Base-by-base conservation (phyloP, 1,284 basidiomycete species). In the Cryptococcus hybrid region DNA sequence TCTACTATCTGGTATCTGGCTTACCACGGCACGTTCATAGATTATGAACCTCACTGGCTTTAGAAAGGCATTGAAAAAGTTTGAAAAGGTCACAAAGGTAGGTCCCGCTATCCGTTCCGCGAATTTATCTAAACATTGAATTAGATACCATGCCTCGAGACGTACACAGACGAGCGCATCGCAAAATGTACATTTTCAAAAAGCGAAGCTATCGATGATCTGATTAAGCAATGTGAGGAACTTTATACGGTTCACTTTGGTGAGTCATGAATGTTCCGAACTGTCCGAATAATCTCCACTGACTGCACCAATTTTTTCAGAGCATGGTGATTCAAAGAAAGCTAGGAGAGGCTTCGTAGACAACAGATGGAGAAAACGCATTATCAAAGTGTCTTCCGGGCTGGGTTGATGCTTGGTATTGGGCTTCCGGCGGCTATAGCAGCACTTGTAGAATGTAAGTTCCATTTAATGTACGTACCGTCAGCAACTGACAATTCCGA, bases 31-130 rank as follows among this genome's bases (percentile, higher is more conserved):
- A n/a, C 30, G 49, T 15, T 11, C 18, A 4, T 30, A 92, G 87
- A 86, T 89, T 48, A 78, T 97, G 52, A 97, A 97, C 73, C 75
- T 93, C 7, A 89, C 89, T 2, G 94, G 92, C 0, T 93, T 97
- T 74, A 82, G 89, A 24, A 97, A 98, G 64, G 88, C 88, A 0
- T 73, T 96, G 61, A 97, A 93, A 78, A 98, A 96, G 79, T 96
- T 92, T 66, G 90, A 92, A 71, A 97, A 96, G 78, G 80, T 85
- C 2, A 88, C 90, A 1, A 85, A 83, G 68, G 87, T 88, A 60
- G 34, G 77, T 49, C 6, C 40, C 50, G n/a, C 30, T 24, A 46
- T 47, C 24, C 56, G 45, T 35, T 38, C 12, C 47, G 12, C 9
- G 7, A 7, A 11, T 35, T 37, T 49, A 11, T 12, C 47, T 35